Conservation (phyloP, 2,329 filamentous ascomycete species). For the Achaetomium macrosporum region DNA sequence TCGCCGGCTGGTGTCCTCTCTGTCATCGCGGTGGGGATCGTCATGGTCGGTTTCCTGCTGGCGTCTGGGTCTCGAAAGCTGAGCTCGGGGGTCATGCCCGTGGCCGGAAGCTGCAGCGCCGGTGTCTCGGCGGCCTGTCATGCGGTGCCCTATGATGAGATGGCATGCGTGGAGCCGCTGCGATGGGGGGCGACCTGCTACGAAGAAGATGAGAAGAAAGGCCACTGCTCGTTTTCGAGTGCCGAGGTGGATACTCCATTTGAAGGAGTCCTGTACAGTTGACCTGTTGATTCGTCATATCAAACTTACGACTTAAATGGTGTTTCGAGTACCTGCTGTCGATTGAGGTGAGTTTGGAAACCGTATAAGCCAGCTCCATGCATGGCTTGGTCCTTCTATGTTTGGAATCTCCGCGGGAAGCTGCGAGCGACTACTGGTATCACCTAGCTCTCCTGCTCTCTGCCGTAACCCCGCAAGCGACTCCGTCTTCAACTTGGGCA, state of each 20-base stretch:
- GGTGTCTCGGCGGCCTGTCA: constrained; percentile 4
- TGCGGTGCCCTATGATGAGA: background rate
- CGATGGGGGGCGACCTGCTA: background rate
- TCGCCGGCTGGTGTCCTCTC: background rate
- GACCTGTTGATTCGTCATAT: too few species aligned
- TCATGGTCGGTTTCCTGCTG: background rate
- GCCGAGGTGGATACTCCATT: background rate
- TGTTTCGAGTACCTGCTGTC: too few species aligned
- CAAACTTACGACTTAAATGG: too few species aligned
- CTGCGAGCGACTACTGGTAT: too few species aligned
- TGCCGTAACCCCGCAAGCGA: too few species aligned
- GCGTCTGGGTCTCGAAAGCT: background rate
- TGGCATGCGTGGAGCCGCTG: background rate
- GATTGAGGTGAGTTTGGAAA: too few species aligned
- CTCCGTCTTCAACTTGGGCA: too few species aligned
- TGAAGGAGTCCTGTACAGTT: background rate
- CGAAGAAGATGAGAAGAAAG: background rate
- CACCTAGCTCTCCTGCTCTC: too few species aligned
- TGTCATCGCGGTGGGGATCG: background rate
- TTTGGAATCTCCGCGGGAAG: too few species aligned
- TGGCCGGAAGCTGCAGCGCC: constrained; percentile 7
- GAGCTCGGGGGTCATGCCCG: background rate
- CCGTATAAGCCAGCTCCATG: too few species aligned
- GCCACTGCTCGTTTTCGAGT: constrained; percentile 4
- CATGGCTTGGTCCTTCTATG: too few species aligned